Conservation (phyloP, 176 grass and related monocot genomes). For the Aegilops speltoides region DNA sequence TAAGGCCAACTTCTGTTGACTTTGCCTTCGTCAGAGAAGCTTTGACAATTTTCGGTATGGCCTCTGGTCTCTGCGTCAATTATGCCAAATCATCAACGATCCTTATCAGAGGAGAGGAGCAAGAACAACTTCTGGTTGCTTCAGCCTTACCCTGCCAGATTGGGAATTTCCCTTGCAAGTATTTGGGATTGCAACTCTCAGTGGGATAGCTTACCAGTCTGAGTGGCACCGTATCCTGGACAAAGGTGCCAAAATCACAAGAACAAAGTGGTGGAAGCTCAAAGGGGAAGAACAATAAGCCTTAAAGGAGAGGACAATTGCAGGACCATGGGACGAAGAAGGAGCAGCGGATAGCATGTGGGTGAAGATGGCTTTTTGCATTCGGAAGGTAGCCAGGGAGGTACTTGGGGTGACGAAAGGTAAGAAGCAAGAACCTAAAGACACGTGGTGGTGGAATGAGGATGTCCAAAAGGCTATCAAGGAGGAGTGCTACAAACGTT, state of each 20-base stretch:
- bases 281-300: background rate
- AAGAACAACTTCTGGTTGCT: no score
- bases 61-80: no score
- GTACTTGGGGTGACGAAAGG: background rate
- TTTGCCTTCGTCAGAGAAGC: no score
- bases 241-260: background rate
- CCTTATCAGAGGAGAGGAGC: no score
- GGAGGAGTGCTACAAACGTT: background rate
- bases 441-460: background rate
- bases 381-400: background rate
- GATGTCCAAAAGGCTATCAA: background rate
- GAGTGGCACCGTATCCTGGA: background rate
- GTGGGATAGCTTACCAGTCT: no score
- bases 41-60: no score
- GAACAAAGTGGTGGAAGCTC: background rate
- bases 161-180: no score
- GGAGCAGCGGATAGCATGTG: background rate
- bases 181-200: no score
- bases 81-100: no score
- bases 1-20: no score
- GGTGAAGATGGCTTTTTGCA: background rate
- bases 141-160: no score
- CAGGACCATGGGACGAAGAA: background rate
- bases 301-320: background rate
- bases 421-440: background rate